phyloP scores from a whole-genome alignment of 192 early-diverging fungal genomes.

The Polychytrium aggregatum region DNA sequence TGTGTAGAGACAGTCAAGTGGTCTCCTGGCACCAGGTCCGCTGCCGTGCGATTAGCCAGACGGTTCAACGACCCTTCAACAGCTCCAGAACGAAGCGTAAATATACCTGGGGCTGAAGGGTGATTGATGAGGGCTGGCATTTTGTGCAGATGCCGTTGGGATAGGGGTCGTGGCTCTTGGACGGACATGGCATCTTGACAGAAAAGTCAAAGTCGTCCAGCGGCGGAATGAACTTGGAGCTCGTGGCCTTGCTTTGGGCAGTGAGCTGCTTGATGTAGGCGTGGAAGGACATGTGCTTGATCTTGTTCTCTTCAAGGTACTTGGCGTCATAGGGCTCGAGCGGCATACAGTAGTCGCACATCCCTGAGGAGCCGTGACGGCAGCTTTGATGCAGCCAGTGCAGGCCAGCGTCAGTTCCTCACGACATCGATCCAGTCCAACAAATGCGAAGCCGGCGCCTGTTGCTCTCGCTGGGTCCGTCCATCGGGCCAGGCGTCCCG shows the following conservation, averaged over 20 bases:
- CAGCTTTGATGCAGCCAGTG: conserved; percentile 60
- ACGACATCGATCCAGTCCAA: no score
- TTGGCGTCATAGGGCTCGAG: conserved; percentile 80
- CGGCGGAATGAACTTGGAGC: conserved; percentile 50
- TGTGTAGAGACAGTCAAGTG: conserved; percentile 1
- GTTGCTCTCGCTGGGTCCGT: no score
- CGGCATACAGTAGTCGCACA: conserved; percentile 92
- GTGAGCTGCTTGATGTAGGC: conserved; percentile 71
- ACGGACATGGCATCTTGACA: conserved; percentile 69
- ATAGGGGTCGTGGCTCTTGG: conserved; percentile 72
- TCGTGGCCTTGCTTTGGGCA: conserved; percentile 47
- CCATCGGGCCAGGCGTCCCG: no score
- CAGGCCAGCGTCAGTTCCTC: background rate
- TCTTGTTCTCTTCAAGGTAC: conserved; percentile 82
- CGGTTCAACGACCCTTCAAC: no score
- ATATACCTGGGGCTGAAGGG: conserved; percentile 64
- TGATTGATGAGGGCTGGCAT: conserved; percentile 90
- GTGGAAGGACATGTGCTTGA: conserved; percentile 97
- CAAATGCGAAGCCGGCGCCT: no score
- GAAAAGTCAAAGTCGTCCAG: conserved; percentile 73
- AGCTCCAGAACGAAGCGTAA: no score
- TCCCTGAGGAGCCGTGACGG: conserved; percentile 64
- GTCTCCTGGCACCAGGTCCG: no score
- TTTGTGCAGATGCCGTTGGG: conserved; percentile 94
- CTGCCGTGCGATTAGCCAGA: no score